A percentile compares a stretch with the other conserved stretches of the same genome.
These are phyloP conservation scores for Pythium phragmitis DNA, from an alignment of 352 stramenopile genomes.

Conservation along the genomic window DNA sequence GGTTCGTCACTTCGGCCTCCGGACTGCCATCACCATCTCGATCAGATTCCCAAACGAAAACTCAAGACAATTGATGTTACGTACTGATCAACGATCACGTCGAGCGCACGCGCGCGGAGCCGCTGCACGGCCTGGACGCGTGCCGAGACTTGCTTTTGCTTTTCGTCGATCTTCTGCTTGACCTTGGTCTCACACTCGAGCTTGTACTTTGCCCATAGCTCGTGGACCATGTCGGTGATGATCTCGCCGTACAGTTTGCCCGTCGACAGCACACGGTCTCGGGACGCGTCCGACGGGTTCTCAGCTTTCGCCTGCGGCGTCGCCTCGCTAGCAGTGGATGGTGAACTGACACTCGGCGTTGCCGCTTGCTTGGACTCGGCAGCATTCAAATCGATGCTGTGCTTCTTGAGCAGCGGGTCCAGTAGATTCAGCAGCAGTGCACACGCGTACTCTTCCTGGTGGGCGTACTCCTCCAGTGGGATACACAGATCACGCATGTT, in stretches of 20 bases:
- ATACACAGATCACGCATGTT: constrained; percentile 85
- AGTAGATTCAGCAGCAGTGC: constrained; percentile 70
- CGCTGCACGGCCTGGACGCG: constrained; percentile 59
- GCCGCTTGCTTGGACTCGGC: not conserved
- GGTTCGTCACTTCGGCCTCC: constrained; percentile 41
- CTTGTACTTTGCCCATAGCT: constrained; percentile 58
- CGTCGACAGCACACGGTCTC: constrained; percentile 13
- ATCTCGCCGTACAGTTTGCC: constrained; percentile 66
- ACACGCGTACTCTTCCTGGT: constrained; percentile 76
- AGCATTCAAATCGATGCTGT: constrained; percentile 42
- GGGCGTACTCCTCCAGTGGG: constrained; percentile 79
- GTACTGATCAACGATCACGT: constrained; percentile 64
- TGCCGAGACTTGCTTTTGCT: constrained; percentile 63
- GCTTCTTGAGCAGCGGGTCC: constrained; percentile 71
- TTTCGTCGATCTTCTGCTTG: constrained; percentile 76
- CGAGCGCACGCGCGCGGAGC: constrained; percentile 57
- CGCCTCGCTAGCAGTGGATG: not conserved
- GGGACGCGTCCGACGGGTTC: constrained; percentile 12
- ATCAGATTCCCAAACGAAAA: not conserved
- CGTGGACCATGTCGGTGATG: constrained; percentile 70
- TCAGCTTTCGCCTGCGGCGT: not conserved
- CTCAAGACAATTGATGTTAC: constrained; percentile 14
- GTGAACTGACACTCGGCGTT: not conserved
- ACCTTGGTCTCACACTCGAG: constrained; percentile 55
- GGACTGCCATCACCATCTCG: constrained; percentile 29